A percentile compares a stretch with the other conserved stretches of the same genome.
Evolutionary conservation across 2,329 filamentous ascomycete species (phyloP).

Genomic region (Madurella mycetomatis): DNA sequence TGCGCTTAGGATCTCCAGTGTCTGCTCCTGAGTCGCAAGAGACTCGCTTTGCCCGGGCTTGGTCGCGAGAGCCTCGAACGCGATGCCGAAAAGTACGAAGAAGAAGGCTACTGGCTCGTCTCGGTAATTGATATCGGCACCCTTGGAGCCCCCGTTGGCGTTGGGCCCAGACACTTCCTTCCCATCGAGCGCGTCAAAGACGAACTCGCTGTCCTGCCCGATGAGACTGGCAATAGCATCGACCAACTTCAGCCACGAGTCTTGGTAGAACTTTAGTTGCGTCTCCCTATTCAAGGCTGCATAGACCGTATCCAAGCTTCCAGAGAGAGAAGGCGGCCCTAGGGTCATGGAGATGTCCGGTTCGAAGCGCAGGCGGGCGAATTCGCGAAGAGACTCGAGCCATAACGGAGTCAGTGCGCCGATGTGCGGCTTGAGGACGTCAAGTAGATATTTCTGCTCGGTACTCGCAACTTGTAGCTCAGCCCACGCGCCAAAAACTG

Average conservation of each 20-base stretch:
- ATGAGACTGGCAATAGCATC: constrained; percentile 97
- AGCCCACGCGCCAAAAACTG: constrained; percentile 95
- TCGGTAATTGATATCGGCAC: constrained; percentile 88
- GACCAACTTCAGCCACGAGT: constrained; percentile 92
- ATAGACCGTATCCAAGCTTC: constrained; percentile 89
- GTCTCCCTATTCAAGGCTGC: constrained; percentile 93
- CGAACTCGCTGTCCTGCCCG: constrained; percentile 94
- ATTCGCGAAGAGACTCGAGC: constrained; percentile 89
- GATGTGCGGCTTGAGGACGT: constrained; percentile 87
- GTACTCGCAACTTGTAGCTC: constrained; percentile 92
- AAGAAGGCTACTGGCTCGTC: constrained; percentile 98
- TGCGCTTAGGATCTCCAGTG: constrained; percentile 76
- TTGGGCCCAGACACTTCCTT: constrained; percentile 56
- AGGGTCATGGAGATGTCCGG: constrained; percentile 92
- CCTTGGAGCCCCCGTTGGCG: constrained; percentile 52
- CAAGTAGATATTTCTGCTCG: constrained; percentile 82
- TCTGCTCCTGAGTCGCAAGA: constrained; percentile 70
- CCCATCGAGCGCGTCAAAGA: constrained; percentile 93
- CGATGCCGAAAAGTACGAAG: constrained; percentile 94
- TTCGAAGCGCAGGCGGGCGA: constrained; percentile 85
- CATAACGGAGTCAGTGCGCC: constrained; percentile 86
- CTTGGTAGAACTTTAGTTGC: constrained; percentile 90
- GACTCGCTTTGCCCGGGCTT: constrained; percentile 63
- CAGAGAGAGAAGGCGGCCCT: constrained; percentile 73
- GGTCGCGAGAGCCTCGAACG: constrained; percentile 90